Percentiles rank a stretch among this genome's conserved stretches.
Evolutionary conservation across 2,329 filamentous ascomycete genomes (phyloP).

Genomic region (Cercospora sojina): DNA sequence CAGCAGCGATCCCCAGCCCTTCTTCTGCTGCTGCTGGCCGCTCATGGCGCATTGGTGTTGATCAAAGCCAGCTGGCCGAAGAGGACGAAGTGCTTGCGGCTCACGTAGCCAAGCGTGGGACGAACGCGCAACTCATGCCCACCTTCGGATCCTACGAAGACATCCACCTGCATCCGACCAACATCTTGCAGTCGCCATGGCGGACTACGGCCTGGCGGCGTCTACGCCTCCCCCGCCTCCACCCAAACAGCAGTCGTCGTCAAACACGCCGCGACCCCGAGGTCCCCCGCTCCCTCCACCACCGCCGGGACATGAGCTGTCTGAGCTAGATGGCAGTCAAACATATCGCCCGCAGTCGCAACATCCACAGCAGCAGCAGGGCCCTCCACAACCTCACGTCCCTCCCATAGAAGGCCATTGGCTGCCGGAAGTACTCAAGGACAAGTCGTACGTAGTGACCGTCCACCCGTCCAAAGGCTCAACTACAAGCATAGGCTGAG

Average conservation of each 20-base stretch:
- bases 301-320: conserved; percentile 39
- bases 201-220: conserved; percentile 37
- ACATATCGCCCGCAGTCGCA: conserved; percentile 12
- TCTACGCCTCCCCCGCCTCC: conserved; percentile 52
- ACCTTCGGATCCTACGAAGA: neutral
- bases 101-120: conserved; percentile 8
- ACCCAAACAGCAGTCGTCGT: conserved; percentile 46
- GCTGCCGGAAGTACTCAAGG: conserved; percentile 73
- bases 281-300: conserved; percentile 49
- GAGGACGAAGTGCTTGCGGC: conserved; percentile 1
- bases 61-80: neutral
- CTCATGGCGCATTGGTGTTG: conserved; percentile 8
- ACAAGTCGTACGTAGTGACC: conserved; percentile 68
- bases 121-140: neutral
- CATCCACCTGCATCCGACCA: neutral
- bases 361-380: conserved; percentile 20
- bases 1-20: conserved; percentile 59
- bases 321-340: conserved; percentile 31
- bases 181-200: neutral
- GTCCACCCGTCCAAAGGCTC: neutral
- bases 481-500: conserved; percentile 39
- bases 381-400: conserved; percentile 18
- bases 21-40: conserved; percentile 24
- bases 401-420: conserved; percentile 59
- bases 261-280: conserved; percentile 42